Evolutionary conservation across 2,329 filamentous ascomycete genomes (phyloP).

Genomic region (Fusarium sambucinum): DNA sequence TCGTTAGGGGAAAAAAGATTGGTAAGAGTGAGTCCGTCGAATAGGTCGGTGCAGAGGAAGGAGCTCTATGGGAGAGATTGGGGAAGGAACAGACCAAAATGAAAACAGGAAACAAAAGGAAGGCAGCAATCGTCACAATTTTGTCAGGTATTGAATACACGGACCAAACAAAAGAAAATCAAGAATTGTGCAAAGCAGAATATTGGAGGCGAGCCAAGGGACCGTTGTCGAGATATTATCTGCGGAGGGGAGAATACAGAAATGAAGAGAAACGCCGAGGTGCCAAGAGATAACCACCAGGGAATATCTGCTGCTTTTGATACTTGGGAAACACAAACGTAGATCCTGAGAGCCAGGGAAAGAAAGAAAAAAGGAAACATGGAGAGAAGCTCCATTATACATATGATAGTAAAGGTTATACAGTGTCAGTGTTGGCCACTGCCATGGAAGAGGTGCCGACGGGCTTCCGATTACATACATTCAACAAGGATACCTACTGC

Average conservation of each 20-base stretch:
- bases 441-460: constrained; percentile 17
- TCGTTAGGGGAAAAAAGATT: neutral
- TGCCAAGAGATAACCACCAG: constrained; percentile 41
- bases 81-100: constrained; percentile 21
- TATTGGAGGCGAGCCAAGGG: neutral
- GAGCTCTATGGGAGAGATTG: neutral
- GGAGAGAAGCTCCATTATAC: constrained; percentile 9
- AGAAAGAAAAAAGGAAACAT: constrained; percentile 3
- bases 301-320: constrained; percentile 34
- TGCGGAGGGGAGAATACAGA: constrained; percentile 5
- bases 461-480: constrained; percentile 8
- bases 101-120: constrained; percentile 25
- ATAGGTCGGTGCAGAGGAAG: constrained; percentile 11
- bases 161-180: constrained; percentile 9
- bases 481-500: neutral
- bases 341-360: constrained; percentile 2
- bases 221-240: constrained; percentile 16
- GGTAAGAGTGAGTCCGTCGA: neutral
- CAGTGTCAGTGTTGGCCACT: constrained; percentile 32
- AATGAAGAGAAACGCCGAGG: constrained; percentile 26
- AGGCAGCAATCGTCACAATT: constrained; percentile 10
- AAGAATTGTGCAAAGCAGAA: neutral
- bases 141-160: neutral
- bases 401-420: constrained; percentile 15
- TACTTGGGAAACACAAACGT: constrained; percentile 16